Evolutionary conservation across 345 rosid genomes (phyloP).

Genomic region (Lepidium sativum): DNA sequence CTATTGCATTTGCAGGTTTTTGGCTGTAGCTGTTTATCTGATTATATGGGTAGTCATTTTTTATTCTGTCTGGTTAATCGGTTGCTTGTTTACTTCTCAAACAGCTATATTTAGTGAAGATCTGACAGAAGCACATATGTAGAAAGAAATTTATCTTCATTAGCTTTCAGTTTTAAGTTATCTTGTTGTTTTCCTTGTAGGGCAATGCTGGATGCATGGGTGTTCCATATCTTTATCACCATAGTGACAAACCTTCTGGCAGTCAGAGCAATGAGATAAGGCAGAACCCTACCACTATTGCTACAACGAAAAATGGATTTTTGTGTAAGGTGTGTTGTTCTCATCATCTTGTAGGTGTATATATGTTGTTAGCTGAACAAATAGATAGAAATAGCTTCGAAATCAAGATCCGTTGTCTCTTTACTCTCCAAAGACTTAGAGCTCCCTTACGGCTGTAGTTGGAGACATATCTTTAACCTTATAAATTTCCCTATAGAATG

Average conservation of each 20-base stretch:
- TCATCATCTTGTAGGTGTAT: neutral
- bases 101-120: neutral
- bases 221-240: slow-evolving; percentile 28
- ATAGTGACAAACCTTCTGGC: slow-evolving; percentile 21
- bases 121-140: neutral
- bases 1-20: neutral
- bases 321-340: slow-evolving; percentile 31
- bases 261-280: slow-evolving; percentile 9
- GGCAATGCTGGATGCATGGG: slow-evolving; percentile 22
- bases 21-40: neutral
- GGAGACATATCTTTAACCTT: neutral
- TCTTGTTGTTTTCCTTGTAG: slow-evolving; percentile 11
- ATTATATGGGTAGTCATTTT: neutral
- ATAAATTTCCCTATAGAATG: neutral
- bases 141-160: neutral
- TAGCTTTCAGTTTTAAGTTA: neutral
- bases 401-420: neutral
- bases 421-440: neutral
- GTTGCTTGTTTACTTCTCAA: neutral
- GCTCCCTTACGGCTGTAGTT: neutral
- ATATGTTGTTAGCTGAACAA: neutral
- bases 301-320: slow-evolving; percentile 26
- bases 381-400: neutral
- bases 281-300: slow-evolving; percentile 24
- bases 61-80: neutral